phyloP scores from a whole-genome alignment of 176 grass and related monocot species.

The Oryza glaberrima region DNA sequence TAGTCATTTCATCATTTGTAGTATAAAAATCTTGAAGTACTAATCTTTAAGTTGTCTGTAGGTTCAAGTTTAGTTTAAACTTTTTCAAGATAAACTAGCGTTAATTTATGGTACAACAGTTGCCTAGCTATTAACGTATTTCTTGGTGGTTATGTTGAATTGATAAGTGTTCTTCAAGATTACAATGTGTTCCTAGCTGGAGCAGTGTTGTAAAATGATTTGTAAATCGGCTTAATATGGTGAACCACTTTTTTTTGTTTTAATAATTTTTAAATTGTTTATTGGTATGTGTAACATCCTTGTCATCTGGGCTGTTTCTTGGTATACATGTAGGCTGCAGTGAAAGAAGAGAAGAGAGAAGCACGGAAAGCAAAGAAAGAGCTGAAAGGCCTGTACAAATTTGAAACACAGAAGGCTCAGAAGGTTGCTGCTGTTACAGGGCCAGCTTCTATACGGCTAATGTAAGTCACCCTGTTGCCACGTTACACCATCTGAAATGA shows the following conservation, averaged over 20 bases:
- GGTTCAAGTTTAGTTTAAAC: neutral
- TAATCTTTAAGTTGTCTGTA: neutral
- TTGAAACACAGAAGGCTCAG: constrained; percentile 85
- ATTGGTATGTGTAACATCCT: constrained; percentile 24
- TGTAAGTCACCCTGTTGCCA: constrained; percentile 47
- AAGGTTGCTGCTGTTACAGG: constrained; percentile 83
- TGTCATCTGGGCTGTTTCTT: neutral
- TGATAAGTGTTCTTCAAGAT: constrained; percentile 14
- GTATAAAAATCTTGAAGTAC: neutral
- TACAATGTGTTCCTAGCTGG: neutral
- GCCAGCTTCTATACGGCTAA: constrained; percentile 79
- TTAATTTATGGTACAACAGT: neutral
- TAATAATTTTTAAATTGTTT: neutral
- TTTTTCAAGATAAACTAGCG: neutral
- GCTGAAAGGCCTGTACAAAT: constrained; percentile 85
- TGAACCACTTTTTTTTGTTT: constrained; percentile 3
- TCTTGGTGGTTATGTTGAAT: constrained; percentile 9
- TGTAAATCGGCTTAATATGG: neutral
- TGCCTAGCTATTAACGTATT: neutral
- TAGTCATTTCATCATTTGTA: constrained; percentile 7
- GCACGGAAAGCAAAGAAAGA: constrained; percentile 92
- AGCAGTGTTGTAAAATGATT: constrained; percentile 9
- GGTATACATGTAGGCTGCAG: constrained; percentile 52
- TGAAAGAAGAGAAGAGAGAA: constrained; percentile 85
- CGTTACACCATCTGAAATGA: neutral